Conservation (phyloP, 2,329 filamentous ascomycete species). For the Colletotrichum chrysophilum region DNA sequence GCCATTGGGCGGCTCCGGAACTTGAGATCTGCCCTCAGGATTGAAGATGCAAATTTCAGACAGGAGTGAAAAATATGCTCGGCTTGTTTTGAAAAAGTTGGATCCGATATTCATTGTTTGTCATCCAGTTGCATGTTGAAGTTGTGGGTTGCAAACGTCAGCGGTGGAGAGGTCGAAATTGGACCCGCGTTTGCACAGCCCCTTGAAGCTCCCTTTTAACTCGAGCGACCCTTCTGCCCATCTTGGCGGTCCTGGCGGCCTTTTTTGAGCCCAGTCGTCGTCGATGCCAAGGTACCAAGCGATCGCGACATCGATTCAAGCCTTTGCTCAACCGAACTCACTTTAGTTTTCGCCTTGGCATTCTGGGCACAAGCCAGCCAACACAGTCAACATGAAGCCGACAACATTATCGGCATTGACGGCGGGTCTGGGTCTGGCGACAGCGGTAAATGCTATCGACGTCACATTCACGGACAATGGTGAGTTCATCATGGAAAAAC, state of each 20-base stretch:
- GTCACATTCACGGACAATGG: conserved; percentile 2
- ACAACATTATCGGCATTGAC: background rate
- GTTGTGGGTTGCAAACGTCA: conserved; percentile 17
- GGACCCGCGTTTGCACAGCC: conserved; percentile 15
- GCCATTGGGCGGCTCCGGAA: background rate
- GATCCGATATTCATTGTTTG: background rate
- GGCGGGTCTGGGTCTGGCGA: background rate
- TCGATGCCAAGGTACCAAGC: background rate
- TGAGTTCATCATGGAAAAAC: background rate
- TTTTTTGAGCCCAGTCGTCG: background rate
- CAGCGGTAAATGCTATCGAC: background rate
- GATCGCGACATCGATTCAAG: background rate
- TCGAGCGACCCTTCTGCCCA: background rate
- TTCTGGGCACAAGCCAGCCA: background rate
- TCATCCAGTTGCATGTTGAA: background rate
- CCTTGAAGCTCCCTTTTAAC: background rate
- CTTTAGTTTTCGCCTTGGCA: background rate
- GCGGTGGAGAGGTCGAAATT: conserved; percentile 19
- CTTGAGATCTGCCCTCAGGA: background rate
- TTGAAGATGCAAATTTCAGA: background rate
- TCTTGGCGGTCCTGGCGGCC: background rate
- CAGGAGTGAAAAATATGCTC: background rate
- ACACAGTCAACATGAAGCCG: background rate
- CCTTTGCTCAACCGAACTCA: background rate
- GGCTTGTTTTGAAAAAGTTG: background rate